A percentile compares a stretch with the other conserved stretches of the same genome.
phyloP scores from a whole-genome alignment of 257 asterid genomes.

The Lavandula angustifolia region DNA sequence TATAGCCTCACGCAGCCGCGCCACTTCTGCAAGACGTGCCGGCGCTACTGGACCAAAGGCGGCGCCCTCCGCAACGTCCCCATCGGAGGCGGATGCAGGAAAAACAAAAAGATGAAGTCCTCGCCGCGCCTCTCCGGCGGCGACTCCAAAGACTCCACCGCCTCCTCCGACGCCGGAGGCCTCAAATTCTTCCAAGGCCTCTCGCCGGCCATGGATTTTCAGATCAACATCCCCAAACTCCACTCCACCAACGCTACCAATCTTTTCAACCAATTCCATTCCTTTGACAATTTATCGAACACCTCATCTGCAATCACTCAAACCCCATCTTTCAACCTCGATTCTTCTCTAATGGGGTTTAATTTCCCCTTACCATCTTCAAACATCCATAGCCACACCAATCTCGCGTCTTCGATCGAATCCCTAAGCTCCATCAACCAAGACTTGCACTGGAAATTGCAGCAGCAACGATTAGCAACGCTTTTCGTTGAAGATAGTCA shows the following conservation, averaged over 20 bases:
- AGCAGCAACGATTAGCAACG: slow-evolving; percentile 62
- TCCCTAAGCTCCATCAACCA: slow-evolving; percentile 71
- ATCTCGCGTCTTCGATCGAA: slow-evolving; percentile 57
- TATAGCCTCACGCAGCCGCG: no score
- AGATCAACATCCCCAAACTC: slow-evolving; percentile 37
- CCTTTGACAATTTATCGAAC: slow-evolving; percentile 38
- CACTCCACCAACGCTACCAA: slow-evolving; percentile 24
- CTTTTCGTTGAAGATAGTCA: slow-evolving; percentile 38
- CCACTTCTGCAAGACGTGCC: no score
- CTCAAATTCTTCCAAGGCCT: slow-evolving; percentile 51
- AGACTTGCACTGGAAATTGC: slow-evolving; percentile 68
- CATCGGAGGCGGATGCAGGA: slow-evolving; percentile 72
- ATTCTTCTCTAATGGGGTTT: slow-evolving; percentile 46
- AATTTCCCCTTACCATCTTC: slow-evolving; percentile 39
- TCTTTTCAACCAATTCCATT: slow-evolving; percentile 35
- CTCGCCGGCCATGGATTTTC: slow-evolving; percentile 73
- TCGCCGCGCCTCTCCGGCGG: slow-evolving; percentile 41
- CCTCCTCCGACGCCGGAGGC: slow-evolving; percentile 45
- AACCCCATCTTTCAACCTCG: slow-evolving; percentile 41
- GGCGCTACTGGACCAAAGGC: no score
- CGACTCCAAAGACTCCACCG: slow-evolving; percentile 37
- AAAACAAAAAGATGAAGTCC: slow-evolving; percentile 52
- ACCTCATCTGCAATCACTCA: slow-evolving; percentile 33
- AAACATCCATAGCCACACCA: slow-evolving; percentile 34
- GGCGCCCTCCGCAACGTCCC: slow-evolving; percentile 45